Conservation (phyloP, 1,139 yeast genomes). For the Torulaspora globosa region DNA sequence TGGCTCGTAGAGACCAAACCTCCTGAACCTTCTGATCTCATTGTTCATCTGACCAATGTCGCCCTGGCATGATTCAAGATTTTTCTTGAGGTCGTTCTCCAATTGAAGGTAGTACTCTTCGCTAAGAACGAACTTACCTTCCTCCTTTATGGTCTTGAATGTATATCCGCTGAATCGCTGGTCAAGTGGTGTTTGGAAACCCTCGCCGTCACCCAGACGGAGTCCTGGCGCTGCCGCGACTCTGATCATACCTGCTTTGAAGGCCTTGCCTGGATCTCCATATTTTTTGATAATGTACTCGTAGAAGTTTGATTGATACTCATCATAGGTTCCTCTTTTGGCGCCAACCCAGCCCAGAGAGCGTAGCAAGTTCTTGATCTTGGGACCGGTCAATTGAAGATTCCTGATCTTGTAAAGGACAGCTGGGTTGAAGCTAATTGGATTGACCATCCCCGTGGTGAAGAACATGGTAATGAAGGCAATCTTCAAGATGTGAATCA, state of each 20-base stretch:
- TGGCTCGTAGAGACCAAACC: slow-evolving; percentile 55
- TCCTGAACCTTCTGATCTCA: slow-evolving; percentile 47
- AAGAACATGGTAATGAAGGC: slow-evolving; percentile 54
- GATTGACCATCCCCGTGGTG: slow-evolving; percentile 73
- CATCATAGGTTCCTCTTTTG: slow-evolving; percentile 64
- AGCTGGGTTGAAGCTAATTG: slow-evolving; percentile 51
- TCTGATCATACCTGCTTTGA: slow-evolving; percentile 64
- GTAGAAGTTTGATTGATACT: slow-evolving; percentile 69
- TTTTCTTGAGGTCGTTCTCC: slow-evolving; percentile 45
- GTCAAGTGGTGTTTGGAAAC: slow-evolving; percentile 60
- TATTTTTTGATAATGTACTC: slow-evolving; percentile 57
- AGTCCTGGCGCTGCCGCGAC: slow-evolving; percentile 59
- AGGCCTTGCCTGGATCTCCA: slow-evolving; percentile 81
- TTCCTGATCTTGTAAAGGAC: slow-evolving; percentile 28
- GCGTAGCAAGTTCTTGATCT: slow-evolving; percentile 52
- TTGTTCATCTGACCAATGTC: slow-evolving; percentile 36
- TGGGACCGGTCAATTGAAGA: slow-evolving; percentile 28
- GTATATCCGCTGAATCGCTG: slow-evolving; percentile 33
- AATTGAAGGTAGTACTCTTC: slow-evolving; percentile 51
- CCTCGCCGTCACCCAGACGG: slow-evolving; percentile 69
- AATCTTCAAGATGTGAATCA: slow-evolving; percentile 63
- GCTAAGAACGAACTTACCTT: slow-evolving; percentile 46
- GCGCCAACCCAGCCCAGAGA: slow-evolving; percentile 91
- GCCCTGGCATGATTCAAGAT: slow-evolving; percentile 28
- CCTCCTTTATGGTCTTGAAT: slow-evolving; percentile 35